Conservation (phyloP, 805 yeast species). For the Groenewaldozyma salmanticensis region DNA sequence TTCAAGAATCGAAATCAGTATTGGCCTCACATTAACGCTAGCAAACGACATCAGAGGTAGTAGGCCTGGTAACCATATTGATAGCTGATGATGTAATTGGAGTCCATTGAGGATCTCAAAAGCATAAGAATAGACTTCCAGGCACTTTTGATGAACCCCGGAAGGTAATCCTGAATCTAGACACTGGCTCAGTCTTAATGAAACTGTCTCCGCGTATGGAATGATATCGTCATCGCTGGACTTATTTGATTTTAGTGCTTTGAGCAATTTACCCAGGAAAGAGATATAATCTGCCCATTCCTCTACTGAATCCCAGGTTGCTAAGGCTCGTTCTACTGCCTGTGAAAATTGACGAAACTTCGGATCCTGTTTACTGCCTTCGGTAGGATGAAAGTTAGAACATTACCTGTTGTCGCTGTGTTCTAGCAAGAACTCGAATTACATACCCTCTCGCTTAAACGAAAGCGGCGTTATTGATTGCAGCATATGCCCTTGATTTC, state of each 20-base stretch:
- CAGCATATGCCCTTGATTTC: too few relatives aligned
- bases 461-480: constrained; percentile 1
- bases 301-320: constrained; percentile 66
- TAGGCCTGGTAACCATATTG: constrained; percentile 87
- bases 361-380: constrained; percentile 31
- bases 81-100: constrained; percentile 44
- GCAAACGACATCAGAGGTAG: constrained; percentile 83
- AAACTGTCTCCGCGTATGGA: constrained; percentile 60
- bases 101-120: constrained; percentile 54
- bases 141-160: constrained; percentile 87
- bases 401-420: background rate
- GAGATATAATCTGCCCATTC: constrained; percentile 99
- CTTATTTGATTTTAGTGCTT: constrained; percentile 46
- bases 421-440: background rate
- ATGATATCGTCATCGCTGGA: constrained; percentile 28
- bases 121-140: constrained; percentile 64
- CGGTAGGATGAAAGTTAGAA: too few relatives aligned
- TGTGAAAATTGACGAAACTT: constrained; percentile 60
- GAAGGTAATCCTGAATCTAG: constrained; percentile 76
- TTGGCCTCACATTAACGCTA: constrained; percentile 79
- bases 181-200: constrained; percentile 68
- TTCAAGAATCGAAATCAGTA: constrained; percentile 53
- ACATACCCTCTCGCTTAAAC: background rate
- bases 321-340: constrained; percentile 64
- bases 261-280: constrained; percentile 67